Base-by-base conservation (phyloP, 306 rosid genomes). In the Quercus alba region DNA sequence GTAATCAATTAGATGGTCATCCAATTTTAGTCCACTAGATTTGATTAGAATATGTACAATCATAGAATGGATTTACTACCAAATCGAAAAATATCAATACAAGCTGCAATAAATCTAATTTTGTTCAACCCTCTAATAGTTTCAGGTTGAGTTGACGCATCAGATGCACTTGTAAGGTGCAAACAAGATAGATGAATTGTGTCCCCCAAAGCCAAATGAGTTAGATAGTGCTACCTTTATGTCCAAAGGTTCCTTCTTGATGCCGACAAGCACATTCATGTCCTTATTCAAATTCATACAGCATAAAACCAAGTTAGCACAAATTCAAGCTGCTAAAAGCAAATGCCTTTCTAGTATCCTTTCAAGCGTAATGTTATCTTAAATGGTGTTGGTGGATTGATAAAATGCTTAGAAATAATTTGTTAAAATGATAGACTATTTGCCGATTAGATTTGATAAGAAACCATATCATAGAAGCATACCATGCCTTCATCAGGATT, bases 161-260 rank as follows among this genome's bases (percentile, higher is more conserved):
- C 25, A 72, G 61, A 68, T 81, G 85, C 88, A 88, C 84, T 91
- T 88, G 44, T 85, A 95, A 4, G 99, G 99, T 51, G 97, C 95
- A 90, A 95, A 93, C 79, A 95, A 77, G 81, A 95, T 84, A 28
- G 99, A 90, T 41, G 99, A 95, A 84, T 92, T 95, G 88, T 95
- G 99, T 74, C 99, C 99, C 9, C 99, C 99, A 69, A 95, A 93
- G 56, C 99, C 99, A 79, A 91, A 90, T 21, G 99, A 95, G 73
- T 95, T 95, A 5, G 99, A 95, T 51, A 95, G 75, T 25, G 98
- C 99, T 4, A 90, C 99, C 79, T 95, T 95, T 87, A 95, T 68
- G 71, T 91, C 85, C 77, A 95, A 81, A 78, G 89, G 90, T 83
- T 95, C 99, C 85, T 95, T 95, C 81, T 81, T 91, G 41, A 90